Evolutionary conservation across 1,284 basidiomycete genomes (phyloP).

Genomic region (Boletus smithii): DNA sequence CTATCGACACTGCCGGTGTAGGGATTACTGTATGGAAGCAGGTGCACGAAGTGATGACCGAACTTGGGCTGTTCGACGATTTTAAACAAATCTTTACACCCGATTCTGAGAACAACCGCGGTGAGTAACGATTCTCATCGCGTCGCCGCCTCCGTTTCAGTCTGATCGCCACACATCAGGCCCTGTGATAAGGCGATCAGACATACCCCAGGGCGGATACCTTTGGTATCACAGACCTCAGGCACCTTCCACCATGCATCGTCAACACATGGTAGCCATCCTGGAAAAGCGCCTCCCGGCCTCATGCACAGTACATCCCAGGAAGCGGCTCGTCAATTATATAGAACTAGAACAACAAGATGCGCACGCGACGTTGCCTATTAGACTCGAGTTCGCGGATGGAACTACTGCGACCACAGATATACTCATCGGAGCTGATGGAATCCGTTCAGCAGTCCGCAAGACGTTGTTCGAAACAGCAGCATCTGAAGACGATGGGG

Average conservation of each 20-base stretch:
- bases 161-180: slow-evolving; percentile 2
- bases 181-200: slow-evolving; percentile 10
- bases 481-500: slow-evolving; percentile 2
- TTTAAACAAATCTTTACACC: slow-evolving; percentile 7
- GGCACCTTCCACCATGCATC: slow-evolving; percentile 16
- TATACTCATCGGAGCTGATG: slow-evolving; percentile 14
- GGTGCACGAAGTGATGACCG: slow-evolving; percentile 12
- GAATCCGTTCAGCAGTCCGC: slow-evolving; percentile 22
- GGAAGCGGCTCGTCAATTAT: slow-evolving; percentile 23
- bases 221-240: slow-evolving; percentile 13
- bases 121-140: background rate
- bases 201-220: slow-evolving; percentile 23
- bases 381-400: slow-evolving; percentile 19
- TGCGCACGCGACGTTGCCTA: background rate
- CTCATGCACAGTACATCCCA: slow-evolving; percentile 20
- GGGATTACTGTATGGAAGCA: slow-evolving; percentile 15
- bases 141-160: background rate
- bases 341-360: slow-evolving; percentile 3
- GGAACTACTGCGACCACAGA: slow-evolving; percentile 21
- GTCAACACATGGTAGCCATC: slow-evolving; percentile 23
- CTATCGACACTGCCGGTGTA: slow-evolving; percentile 14
- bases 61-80: slow-evolving; percentile 23
- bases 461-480: slow-evolving; percentile 16
- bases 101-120: background rate
- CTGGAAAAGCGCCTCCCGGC: slow-evolving; percentile 21